Evolutionary conservation across 805 yeast species (phyloP), one percentile per base, ranked within the genome.

Genomic region (Cyberlindnera lachancei): DNA sequence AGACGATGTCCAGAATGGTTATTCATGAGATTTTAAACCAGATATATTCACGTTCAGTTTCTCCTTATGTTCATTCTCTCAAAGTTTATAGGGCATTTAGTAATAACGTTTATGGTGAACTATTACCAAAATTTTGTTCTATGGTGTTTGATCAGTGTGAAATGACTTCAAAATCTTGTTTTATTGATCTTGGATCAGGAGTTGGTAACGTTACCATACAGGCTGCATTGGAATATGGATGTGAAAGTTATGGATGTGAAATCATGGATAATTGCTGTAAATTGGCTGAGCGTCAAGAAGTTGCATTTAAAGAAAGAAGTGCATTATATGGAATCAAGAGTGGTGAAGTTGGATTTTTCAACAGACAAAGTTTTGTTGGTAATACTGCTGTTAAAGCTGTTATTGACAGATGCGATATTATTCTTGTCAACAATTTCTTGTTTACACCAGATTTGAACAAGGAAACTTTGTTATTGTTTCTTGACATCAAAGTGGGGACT

Each of bases 171-270:
- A 57, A 55, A 2, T 69, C 73, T 27, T 70, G 64, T n/a, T 87
- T 86, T 48, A 75, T 88, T 40, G 96, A 88, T 56, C 63, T 88
- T 16, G 96, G 96, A 0, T 85, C 95, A 0, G 96, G 96, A 12
- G 96, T 88, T 12, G 96, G 96, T 0, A 88, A 88, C 51, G 85
- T 95, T 36, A 79, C 82, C 0, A 68, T 87, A 25, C 96, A 87
- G 53, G 94, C 95, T 0, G 86, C 95, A 0, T 55, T 88, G 22
- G 95, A 87, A 47, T 75, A 73, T 52, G 95, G 95, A 3, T 81
- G 87, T 38, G 66, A 66, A 33, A 79, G 94, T 54, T 85, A 83
- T 48, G 96, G 96, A 1, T 84, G 90, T 56, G 96, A 88, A 52
- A 71, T 88, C 29, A 87, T 87, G 94, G 71, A 70, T 13, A 78